Evolutionary conservation across 1,284 basidiomycete genomes (phyloP), one percentile per base, ranked within the genome.

Genomic region (Fomitopsis palustris): DNA sequence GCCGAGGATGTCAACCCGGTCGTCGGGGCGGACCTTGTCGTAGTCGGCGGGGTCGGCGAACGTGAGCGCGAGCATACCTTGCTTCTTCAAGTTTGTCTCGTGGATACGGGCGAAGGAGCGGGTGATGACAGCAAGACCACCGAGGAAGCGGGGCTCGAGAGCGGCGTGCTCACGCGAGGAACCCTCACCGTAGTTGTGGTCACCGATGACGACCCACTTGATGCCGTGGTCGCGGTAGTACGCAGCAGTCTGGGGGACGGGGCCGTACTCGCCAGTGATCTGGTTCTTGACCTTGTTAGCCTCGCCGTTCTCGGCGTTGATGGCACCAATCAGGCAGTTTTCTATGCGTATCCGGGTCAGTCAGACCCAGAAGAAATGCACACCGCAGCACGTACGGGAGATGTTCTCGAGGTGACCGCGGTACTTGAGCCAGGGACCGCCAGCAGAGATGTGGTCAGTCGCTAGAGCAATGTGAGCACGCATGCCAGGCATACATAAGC

Each of bases 341-440:
- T 97, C 88, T 47, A 16, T 90, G 70, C 6, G 12, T 3, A 37
- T 12, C n/a, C n/a, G 21, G 51, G 8, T 16, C 39, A 51, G 64
- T 51, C 63, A 37, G 23, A 56, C n/a, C 16, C 16, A 25, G 51
- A 16, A 31, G 41, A 16, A 14, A 19, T 17, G 33, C 17, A 47
- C 58, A 29, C n/a, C 19, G n/a, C 54, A 56, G n/a, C 3, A 79
- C 83, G 61, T 64, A 88, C 88, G 93, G 38, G 95, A 97, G 75
- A 98, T 99, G 86, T 99, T 98, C 77, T 97, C 86, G 70, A 99
- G 88, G 78, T 98, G 96, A 66, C 96, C 96, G 82, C 96, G 93
- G 85, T 96, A 98, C 81, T 98, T 98, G 79, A 98, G 86, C 96
- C 96, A 99, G 49, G 96, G 96, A 61, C 96, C 96, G 82, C 95